Evolutionary conservation across 2,329 filamentous ascomycete genomes (phyloP).

Genomic region (Alternaria angustiovoidea): DNA sequence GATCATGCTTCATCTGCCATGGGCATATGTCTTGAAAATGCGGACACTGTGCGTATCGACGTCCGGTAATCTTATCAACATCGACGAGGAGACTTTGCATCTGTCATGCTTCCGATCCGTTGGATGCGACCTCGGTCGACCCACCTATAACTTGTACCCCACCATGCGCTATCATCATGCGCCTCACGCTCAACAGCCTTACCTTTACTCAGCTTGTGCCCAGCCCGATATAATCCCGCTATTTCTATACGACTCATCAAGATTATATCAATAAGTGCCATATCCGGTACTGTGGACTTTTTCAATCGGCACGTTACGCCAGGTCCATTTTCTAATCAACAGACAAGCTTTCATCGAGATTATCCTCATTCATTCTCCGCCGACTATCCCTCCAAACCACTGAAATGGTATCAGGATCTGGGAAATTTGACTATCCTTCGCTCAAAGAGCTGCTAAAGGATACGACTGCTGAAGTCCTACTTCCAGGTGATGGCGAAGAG

Average conservation of each 20-base stretch:
- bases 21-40: background rate
- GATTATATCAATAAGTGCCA: background rate
- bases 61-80: background rate
- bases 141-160: background rate
- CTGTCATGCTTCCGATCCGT: background rate
- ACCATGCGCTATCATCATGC: background rate
- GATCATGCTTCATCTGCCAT: background rate
- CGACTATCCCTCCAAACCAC: background rate
- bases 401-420: conserved; percentile 19
- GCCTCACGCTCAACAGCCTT: background rate
- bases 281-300: background rate
- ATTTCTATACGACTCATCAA: background rate
- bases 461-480: conserved; percentile 31
- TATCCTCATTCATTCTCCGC: no score
- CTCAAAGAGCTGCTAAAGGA: conserved; percentile 30
- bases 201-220: conserved; percentile 5
- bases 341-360: background rate
- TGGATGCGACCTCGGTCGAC: background rate
- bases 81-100: background rate
- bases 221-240: background rate
- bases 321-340: background rate
- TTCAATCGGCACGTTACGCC: background rate
- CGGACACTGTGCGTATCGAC: background rate
- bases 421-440: conserved; percentile 27
- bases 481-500: conserved; percentile 28